These are phyloP conservation scores for Ensete glaucum DNA, from an alignment of 176 grass and related monocot species.

Conservation along the genomic window DNA sequence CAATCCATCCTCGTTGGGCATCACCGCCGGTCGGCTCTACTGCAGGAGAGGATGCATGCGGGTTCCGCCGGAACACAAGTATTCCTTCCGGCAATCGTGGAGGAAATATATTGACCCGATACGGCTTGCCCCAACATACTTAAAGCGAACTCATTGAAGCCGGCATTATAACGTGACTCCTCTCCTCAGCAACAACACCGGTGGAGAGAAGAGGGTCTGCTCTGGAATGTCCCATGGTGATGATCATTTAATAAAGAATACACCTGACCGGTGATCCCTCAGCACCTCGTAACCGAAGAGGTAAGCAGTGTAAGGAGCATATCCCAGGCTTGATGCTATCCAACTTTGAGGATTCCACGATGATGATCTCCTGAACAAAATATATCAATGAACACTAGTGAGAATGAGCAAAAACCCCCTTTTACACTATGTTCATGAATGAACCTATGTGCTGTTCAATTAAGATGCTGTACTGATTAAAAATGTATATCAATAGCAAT, in stretches of 20 bases:
- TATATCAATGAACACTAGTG: not conserved
- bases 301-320: conserved; percentile 52
- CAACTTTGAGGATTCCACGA: conserved; percentile 50
- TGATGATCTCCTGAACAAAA: conserved; percentile 38
- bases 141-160: too few relatives aligned
- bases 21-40: too few relatives aligned
- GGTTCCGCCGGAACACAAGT: too few relatives aligned
- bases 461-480: not conserved
- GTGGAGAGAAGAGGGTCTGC: not conserved
- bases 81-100: too few relatives aligned
- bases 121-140: too few relatives aligned
- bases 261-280: conserved; percentile 54
- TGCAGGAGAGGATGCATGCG: too few relatives aligned
- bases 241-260: conserved; percentile 54
- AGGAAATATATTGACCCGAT: too few relatives aligned
- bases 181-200: too few relatives aligned
- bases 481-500: too few relatives aligned
- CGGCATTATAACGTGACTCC: not conserved
- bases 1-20: too few relatives aligned
- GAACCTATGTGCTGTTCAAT: not conserved
- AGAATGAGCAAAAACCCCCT: not conserved
- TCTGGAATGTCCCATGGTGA: not conserved
- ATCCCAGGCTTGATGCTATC: conserved; percentile 32
- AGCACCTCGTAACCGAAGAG: conserved; percentile 41
- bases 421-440: not conserved